Conservation (phyloP, 2,329 filamentous ascomycete genomes). For the Ophiostoma novo-ulmi region DNA sequence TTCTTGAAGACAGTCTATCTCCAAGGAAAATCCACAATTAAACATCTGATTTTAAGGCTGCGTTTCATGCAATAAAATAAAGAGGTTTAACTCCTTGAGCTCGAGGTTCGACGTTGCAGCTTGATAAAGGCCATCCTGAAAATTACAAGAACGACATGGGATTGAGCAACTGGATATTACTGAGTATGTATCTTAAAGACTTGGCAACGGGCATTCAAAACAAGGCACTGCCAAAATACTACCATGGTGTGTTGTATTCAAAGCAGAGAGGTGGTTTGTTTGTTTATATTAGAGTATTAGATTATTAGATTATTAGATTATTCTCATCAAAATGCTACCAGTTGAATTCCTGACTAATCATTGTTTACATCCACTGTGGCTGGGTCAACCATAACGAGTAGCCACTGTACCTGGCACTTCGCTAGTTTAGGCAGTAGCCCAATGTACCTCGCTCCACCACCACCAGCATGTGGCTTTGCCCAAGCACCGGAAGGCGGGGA, state of each 20-base stretch:
- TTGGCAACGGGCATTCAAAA: neutral
- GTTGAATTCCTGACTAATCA: neutral
- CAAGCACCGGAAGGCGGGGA: neutral
- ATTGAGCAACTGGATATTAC: too few relatives aligned
- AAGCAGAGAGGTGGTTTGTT: neutral
- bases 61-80: too few relatives aligned
- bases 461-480: conserved; percentile 20
- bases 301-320: too few relatives aligned
- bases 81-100: too few relatives aligned
- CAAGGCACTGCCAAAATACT: neutral
- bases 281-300: neutral
- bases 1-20: too few relatives aligned
- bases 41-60: too few relatives aligned
- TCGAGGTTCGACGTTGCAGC: too few relatives aligned
- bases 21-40: too few relatives aligned
- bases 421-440: conserved; percentile 6
- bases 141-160: too few relatives aligned
- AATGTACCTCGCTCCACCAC: conserved; percentile 12
- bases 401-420: neutral
- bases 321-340: neutral
- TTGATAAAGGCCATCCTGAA: too few relatives aligned
- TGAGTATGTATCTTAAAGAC: too few relatives aligned
- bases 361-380: conserved; percentile 4
- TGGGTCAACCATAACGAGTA: neutral
- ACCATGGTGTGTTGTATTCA: neutral